Evolutionary conservation across 495 filamentous ascomycete genomes (phyloP).

Genomic region (Letharia columbiana): DNA sequence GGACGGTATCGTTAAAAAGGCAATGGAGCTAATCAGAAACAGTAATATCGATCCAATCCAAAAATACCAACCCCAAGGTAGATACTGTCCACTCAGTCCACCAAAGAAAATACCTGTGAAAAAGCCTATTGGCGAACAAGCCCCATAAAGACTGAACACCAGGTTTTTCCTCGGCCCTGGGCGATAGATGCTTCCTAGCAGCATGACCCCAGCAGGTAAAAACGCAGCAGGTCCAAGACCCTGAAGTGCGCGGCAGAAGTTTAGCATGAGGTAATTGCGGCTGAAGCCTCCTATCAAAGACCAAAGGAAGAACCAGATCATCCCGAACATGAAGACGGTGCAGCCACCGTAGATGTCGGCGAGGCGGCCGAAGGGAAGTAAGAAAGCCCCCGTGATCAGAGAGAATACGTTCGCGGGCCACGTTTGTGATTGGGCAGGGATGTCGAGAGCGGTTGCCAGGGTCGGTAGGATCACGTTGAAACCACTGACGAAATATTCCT

Average conservation of each 20-base stretch:
- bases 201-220: constrained; percentile 66
- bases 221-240: constrained; percentile 72
- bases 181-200: constrained; percentile 70
- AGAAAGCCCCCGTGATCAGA: constrained; percentile 60
- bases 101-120: constrained; percentile 75
- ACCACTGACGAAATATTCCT: constrained; percentile 76
- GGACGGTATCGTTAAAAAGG: constrained; percentile 56
- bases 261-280: constrained; percentile 58
- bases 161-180: constrained; percentile 81
- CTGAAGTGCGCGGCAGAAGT: constrained; percentile 66
- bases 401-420: constrained; percentile 80
- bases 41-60: constrained; percentile 57
- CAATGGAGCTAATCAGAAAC: constrained; percentile 40
- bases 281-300: constrained; percentile 66
- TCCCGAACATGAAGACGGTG: constrained; percentile 55
- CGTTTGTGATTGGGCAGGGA: constrained; percentile 52
- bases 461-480: constrained; percentile 75
- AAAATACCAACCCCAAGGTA: constrained; percentile 71
- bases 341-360: constrained; percentile 72
- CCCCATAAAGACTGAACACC: constrained; percentile 73
- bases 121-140: constrained; percentile 68
- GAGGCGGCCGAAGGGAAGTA: constrained; percentile 70
- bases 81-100: constrained; percentile 55
- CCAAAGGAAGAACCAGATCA: constrained; percentile 64
- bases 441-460: constrained; percentile 51